phyloP scores from a whole-genome alignment of 2,329 filamentous ascomycete species.

The Ophiostoma tasmaniense region DNA sequence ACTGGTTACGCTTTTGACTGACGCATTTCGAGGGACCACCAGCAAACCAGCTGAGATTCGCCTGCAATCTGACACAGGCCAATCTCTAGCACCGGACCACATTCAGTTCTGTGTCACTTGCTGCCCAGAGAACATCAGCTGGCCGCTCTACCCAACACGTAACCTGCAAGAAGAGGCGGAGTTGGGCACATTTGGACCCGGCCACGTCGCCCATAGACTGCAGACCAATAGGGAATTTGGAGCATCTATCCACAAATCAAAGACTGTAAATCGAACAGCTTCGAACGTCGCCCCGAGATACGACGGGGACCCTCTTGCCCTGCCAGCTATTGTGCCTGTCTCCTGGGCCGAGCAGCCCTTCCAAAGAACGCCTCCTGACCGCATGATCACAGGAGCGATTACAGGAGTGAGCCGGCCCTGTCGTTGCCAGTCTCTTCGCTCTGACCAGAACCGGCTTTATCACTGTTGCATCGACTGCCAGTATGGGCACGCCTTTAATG shows the following conservation, averaged over 20 bases:
- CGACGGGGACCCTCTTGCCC: neutral
- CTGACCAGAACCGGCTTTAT: constrained; percentile 10
- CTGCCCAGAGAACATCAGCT: constrained; percentile 22
- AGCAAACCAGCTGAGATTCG: constrained; percentile 22
- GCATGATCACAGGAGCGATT: too few relatives aligned
- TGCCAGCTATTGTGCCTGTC: neutral
- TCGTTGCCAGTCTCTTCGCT: constrained; percentile 8
- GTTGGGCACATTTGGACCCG: constrained; percentile 11
- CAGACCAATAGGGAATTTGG: constrained; percentile 12
- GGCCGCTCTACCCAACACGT: constrained; percentile 23
- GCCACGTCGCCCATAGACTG: constrained; percentile 8
- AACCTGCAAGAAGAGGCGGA: constrained; percentile 23
- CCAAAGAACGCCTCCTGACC: neutral
- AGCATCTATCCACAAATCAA: neutral
- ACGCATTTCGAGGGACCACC: constrained; percentile 18
- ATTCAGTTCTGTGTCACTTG: constrained; percentile 21
- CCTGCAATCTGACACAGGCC: constrained; percentile 21
- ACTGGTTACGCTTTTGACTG: neutral
- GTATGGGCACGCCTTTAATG: neutral
- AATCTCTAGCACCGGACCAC: constrained; percentile 20
- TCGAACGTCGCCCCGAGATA: neutral
- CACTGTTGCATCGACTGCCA: constrained; percentile 9
- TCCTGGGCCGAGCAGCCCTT: neutral
- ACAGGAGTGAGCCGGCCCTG: neutral
- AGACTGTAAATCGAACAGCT: neutral